Conservation (phyloP, 805 yeast species). For the Barnettozyma wickerhamii region DNA sequence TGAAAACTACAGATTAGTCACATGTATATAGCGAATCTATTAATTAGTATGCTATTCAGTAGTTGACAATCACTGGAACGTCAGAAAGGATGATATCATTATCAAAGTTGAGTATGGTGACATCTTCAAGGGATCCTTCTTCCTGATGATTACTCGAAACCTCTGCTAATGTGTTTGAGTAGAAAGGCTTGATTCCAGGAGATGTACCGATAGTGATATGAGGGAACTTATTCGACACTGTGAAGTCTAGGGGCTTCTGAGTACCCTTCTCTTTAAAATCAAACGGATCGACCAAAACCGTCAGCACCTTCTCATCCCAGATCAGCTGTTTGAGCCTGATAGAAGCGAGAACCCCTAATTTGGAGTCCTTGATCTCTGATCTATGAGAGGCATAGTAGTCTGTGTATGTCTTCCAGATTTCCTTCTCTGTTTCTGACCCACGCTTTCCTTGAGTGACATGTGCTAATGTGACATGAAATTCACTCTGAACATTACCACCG, state of each 20-base stretch:
- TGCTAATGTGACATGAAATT: constrained; percentile 65
- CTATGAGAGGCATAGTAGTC: constrained; percentile 9
- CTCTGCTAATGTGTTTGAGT: constrained; percentile 43
- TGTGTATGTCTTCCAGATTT: constrained; percentile 26
- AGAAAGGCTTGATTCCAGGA: constrained; percentile 42
- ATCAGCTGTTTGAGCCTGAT: constrained; percentile 41
- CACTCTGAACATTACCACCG: constrained; percentile 39
- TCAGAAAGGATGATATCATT: constrained; percentile 2
- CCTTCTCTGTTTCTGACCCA: constrained; percentile 24
- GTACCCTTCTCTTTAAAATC: constrained; percentile 8
- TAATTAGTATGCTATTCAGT: constrained; percentile 1
- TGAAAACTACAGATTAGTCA: background rate
- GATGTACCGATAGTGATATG: constrained; percentile 77
- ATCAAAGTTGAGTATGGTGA: constrained; percentile 10
- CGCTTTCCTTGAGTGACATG: constrained; percentile 38
- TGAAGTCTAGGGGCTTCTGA: constrained; percentile 16
- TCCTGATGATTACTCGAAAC: constrained; percentile 7
- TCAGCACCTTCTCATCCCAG: constrained; percentile 48
- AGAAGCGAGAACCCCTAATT: constrained; percentile 27
- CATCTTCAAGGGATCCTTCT: constrained; percentile 12
- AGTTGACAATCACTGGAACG: constrained; percentile 17
- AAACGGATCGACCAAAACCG: constrained; percentile 43
- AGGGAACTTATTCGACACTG: constrained; percentile 39
- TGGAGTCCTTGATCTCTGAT: constrained; percentile 8
- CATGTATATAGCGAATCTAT: background rate